phyloP scores from a whole-genome alignment of 768 basidiomycete genomes.

The Lactarius deliciosus region DNA sequence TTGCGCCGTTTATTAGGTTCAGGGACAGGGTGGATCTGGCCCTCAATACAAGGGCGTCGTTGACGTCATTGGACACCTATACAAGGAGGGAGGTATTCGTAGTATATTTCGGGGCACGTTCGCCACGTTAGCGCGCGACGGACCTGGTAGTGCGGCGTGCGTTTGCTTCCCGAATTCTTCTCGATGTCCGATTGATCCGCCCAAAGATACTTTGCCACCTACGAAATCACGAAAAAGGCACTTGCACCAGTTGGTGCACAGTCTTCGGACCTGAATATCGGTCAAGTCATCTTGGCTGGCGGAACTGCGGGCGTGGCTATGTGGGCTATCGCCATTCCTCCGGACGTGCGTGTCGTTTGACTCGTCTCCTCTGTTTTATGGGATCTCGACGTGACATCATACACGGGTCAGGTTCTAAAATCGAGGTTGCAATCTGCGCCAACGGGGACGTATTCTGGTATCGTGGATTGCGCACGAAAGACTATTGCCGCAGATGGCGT shows the following conservation, averaged over 20 bases:
- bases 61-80: slow-evolving; percentile 87
- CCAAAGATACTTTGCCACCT: slow-evolving; percentile 90
- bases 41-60: slow-evolving; percentile 85
- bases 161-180: slow-evolving; percentile 36
- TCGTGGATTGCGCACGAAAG: slow-evolving; percentile 90
- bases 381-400: slow-evolving; percentile 2
- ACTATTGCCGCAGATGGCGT: slow-evolving; percentile 89
- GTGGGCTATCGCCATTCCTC: slow-evolving; percentile 98
- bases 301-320: slow-evolving; percentile 95
- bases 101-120: slow-evolving; percentile 91
- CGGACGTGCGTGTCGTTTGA: slow-evolving; percentile 66
- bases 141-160: slow-evolving; percentile 94
- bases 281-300: slow-evolving; percentile 87
- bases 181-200: slow-evolving; percentile 21
- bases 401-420: slow-evolving; percentile 76
- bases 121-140: slow-evolving; percentile 94
- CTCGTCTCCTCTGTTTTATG: not conserved
- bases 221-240: slow-evolving; percentile 88
- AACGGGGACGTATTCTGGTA: slow-evolving; percentile 94
- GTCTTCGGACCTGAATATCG: slow-evolving; percentile 78
- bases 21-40: slow-evolving; percentile 78
- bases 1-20: slow-evolving; percentile 85
- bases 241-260: slow-evolving; percentile 80
- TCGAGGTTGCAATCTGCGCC: slow-evolving; percentile 95
- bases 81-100: slow-evolving; percentile 88